phyloP scores from a whole-genome alignment of 2,329 filamentous ascomycete species.

The Westerdykella aurantiaca region DNA sequence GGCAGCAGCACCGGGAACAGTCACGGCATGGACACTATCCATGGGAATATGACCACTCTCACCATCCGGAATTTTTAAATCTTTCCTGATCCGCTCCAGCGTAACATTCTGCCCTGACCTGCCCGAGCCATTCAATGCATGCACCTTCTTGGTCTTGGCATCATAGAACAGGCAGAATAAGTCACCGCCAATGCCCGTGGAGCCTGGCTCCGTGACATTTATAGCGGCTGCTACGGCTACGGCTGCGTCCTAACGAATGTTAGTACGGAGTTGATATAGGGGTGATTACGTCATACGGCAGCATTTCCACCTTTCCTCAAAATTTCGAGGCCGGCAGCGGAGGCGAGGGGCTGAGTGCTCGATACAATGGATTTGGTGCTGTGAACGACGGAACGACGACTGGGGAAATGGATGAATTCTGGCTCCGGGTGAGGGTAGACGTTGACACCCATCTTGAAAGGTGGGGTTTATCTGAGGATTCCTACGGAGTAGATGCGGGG shows the following conservation, averaged over 20 bases:
- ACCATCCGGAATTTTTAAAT: constrained; percentile 60
- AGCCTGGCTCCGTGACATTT: constrained; percentile 88
- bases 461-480: neutral
- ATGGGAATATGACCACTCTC: constrained; percentile 61
- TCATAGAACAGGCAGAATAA: constrained; percentile 95
- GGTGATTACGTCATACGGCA: constrained; percentile 57
- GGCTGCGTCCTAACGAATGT: constrained; percentile 71
- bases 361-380: constrained; percentile 88
- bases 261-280: neutral
- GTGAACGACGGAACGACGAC: constrained; percentile 85
- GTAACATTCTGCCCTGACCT: constrained; percentile 65
- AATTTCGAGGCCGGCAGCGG: constrained; percentile 78
- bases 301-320: constrained; percentile 88
- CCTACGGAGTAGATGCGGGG: constrained; percentile 3
- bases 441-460: constrained; percentile 22
- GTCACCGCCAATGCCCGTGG: constrained; percentile 92
- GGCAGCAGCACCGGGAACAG: constrained; percentile 82
- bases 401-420: constrained; percentile 62
- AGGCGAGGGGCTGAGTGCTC: constrained; percentile 83
- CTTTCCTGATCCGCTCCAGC: constrained; percentile 63
- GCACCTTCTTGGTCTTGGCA: constrained; percentile 72
- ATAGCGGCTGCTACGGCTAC: constrained; percentile 88
- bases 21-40: constrained; percentile 71
- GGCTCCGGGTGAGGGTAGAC: constrained; percentile 47
- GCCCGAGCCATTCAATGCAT: constrained; percentile 89